phyloP scores from a whole-genome alignment of 225 moss, liverwort and hornwort species.

The Pseudoscleropodium purum region DNA sequence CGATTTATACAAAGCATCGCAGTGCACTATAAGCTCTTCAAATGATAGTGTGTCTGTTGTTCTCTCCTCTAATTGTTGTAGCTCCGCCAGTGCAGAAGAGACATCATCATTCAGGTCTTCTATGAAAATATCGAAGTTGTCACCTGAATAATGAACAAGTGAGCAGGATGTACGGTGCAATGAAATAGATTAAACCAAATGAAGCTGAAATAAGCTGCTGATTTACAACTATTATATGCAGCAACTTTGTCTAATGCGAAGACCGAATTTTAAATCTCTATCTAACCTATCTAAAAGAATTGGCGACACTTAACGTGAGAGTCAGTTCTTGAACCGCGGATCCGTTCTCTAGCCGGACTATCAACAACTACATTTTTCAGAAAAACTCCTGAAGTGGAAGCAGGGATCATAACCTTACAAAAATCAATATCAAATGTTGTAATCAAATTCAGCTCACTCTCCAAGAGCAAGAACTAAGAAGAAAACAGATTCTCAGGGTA shows the following conservation, averaged over 20 bases:
- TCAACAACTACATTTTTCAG: background rate
- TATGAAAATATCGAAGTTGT: slow-evolving; percentile 48
- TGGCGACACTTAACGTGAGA: background rate
- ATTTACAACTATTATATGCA: background rate
- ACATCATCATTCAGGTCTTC: slow-evolving; percentile 63
- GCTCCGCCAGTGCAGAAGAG: slow-evolving; percentile 48
- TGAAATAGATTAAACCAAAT: background rate
- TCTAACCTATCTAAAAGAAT: background rate
- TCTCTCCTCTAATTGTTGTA: slow-evolving; percentile 58
- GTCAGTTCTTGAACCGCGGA: background rate
- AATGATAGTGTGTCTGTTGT: slow-evolving; percentile 60
- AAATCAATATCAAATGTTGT: background rate
- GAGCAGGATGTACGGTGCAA: background rate
- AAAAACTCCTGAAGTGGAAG: background rate
- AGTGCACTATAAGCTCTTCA: slow-evolving; percentile 73
- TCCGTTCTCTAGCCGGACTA: background rate
- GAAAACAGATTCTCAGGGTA: background rate
- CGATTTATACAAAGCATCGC: slow-evolving; percentile 59
- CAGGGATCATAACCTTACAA: background rate
- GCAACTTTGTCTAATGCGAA: background rate
- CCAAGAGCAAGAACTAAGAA: background rate
- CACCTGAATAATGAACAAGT: slow-evolving; percentile 17
- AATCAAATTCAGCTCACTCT: background rate
- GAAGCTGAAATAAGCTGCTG: background rate
- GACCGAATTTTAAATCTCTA: background rate